Conservation (phyloP, 192 early-diverging fungal species). For the Chytriomyces sp. region DNA sequence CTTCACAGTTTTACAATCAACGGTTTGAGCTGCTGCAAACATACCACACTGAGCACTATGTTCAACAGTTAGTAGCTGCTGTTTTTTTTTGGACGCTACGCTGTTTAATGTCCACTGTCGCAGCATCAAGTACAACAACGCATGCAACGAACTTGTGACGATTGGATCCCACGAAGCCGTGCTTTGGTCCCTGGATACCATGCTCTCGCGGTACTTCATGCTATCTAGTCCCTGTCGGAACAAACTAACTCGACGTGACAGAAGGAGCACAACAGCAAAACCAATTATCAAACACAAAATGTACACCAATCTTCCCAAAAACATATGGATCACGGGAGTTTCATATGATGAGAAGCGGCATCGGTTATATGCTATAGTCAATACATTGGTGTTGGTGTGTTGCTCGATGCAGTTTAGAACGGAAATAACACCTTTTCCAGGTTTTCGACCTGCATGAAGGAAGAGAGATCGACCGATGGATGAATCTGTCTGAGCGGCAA, state of each 20-base stretch:
- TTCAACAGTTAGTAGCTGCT: constrained; percentile 40
- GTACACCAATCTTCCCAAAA: constrained; percentile 32
- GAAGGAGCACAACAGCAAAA: constrained; percentile 29
- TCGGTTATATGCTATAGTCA: constrained; percentile 43
- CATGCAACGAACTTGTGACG: constrained; percentile 42
- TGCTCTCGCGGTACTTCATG: constrained; percentile 8
- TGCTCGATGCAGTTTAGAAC: background rate
- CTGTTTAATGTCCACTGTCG: background rate
- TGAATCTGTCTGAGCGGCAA: constrained; percentile 42
- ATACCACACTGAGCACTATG: constrained; percentile 35
- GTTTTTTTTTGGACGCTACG: too few relatives aligned
- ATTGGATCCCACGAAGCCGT: constrained; percentile 31
- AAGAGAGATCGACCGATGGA: constrained; percentile 34
- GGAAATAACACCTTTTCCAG: constrained; percentile 11
- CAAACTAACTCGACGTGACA: constrained; percentile 2
- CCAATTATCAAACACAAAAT: constrained; percentile 31
- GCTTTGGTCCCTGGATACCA: constrained; percentile 23
- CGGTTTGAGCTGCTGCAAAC: constrained; percentile 44
- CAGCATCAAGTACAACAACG: constrained; percentile 44
- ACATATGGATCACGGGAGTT: constrained; percentile 51
- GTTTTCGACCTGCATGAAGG: constrained; percentile 34
- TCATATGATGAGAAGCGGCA: constrained; percentile 40
- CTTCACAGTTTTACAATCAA: constrained; percentile 46
- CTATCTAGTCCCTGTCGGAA: constrained; percentile 9
- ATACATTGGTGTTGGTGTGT: constrained; percentile 46